Conservation (phyloP, 768 basidiomycete genomes). For the Fomitopsis serialis region DNA sequence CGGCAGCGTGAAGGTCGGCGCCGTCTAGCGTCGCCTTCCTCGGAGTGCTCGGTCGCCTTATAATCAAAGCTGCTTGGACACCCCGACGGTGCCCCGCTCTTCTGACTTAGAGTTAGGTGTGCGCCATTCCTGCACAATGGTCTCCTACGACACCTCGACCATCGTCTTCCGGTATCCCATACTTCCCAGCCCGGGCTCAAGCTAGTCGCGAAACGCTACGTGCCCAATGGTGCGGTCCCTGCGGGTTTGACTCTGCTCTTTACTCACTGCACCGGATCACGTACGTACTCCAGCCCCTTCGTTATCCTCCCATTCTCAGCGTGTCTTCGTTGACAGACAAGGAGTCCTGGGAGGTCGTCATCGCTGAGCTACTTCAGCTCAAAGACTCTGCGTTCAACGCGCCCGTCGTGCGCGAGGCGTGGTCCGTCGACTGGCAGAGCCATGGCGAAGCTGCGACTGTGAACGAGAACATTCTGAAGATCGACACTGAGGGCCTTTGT, state of each 20-base stretch:
- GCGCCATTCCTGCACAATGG: too few species aligned
- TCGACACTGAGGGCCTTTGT: background rate
- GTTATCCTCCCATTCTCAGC: background rate
- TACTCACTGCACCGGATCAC: slow-evolving; percentile 42
- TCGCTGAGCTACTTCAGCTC: background rate
- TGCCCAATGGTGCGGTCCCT: background rate
- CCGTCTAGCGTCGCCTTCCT: too few species aligned
- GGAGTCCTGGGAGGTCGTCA: slow-evolving; percentile 10
- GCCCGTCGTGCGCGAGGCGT: slow-evolving; percentile 9
- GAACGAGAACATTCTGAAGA: slow-evolving; percentile 2
- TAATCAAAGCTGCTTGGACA: too few species aligned
- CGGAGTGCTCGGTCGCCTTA: too few species aligned
- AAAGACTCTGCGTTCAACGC: background rate
- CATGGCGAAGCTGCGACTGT: slow-evolving; percentile 9
- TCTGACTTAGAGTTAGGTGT: too few species aligned
- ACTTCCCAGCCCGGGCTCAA: background rate
- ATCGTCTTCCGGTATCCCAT: too few species aligned
- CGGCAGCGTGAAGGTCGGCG: too few species aligned
- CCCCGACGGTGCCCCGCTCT: too few species aligned
- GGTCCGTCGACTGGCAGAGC: slow-evolving; percentile 12
- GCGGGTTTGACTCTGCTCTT: slow-evolving; percentile 41
- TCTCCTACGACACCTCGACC: too few species aligned
- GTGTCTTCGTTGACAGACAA: too few species aligned
- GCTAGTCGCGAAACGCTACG: slow-evolving; percentile 3
- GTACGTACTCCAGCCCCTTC: background rate